phyloP scores from a whole-genome alignment of 2,329 filamentous ascomycete genomes.

The Talaromyces sp. region DNA sequence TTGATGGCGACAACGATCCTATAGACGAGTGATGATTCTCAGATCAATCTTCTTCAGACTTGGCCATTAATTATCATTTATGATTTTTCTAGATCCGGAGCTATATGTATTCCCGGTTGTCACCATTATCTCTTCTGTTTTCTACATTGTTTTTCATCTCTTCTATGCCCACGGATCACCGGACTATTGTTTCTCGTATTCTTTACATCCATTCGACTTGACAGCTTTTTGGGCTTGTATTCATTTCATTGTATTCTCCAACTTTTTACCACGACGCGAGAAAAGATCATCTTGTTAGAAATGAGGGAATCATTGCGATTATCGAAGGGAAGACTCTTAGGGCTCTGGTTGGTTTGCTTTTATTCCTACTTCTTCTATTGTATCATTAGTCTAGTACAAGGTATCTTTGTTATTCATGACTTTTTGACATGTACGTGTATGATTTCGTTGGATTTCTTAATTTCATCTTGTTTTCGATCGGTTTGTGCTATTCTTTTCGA shows the following conservation, averaged over 20 bases:
- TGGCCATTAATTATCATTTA: background rate
- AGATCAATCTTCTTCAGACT: background rate
- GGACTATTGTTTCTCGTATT: background rate
- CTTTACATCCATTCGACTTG: background rate
- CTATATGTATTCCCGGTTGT: background rate
- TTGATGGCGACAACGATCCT: slow-evolving; percentile 43
- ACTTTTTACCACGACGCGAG: background rate
- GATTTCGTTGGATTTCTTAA: background rate
- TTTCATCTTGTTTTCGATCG: background rate
- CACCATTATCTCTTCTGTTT: background rate
- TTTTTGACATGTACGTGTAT: background rate
- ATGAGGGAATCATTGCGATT: background rate
- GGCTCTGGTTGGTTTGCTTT: background rate
- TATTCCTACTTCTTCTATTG: background rate
- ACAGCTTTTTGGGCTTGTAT: background rate
- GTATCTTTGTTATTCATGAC: background rate
- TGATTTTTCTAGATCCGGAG: slow-evolving; percentile 5
- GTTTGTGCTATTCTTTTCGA: too few species aligned
- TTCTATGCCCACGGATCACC: background rate
- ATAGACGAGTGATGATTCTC: slow-evolving; percentile 20
- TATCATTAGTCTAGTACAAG: slow-evolving; percentile 4
- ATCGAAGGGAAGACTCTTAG: background rate
- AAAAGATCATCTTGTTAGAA: background rate
- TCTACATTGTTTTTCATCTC: background rate
- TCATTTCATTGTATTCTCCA: background rate